A percentile compares a stretch with the other conserved stretches of the same genome.
Conservation (phyloP, 176 grass and related monocot genomes). For the Eleusine indica region DNA sequence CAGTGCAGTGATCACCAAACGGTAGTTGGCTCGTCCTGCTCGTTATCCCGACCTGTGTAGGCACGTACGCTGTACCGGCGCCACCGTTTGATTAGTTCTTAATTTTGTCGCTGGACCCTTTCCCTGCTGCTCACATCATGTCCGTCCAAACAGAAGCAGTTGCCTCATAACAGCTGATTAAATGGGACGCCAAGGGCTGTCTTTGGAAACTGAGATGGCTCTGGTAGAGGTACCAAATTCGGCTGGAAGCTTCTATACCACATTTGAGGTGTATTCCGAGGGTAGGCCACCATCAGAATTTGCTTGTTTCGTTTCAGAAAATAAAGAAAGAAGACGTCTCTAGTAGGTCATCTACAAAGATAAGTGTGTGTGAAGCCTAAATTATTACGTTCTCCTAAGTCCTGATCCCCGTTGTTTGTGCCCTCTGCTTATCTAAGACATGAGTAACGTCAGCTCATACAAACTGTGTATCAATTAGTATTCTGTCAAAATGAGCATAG, state of each 20-base stretch:
- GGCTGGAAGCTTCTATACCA: background rate
- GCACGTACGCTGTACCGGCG: background rate
- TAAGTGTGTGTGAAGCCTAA: too few relatives aligned
- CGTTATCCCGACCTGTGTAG: background rate
- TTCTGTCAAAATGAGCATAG: too few relatives aligned
- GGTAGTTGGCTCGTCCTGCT: constrained; percentile 17
- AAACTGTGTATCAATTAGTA: too few relatives aligned
- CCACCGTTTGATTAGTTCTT: background rate
- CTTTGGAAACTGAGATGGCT: constrained; percentile 10
- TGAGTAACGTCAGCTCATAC: too few relatives aligned
- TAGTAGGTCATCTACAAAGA: too few relatives aligned
- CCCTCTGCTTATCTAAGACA: too few relatives aligned
- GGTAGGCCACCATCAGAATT: background rate
- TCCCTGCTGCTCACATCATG: background rate
- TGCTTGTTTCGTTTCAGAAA: background rate
- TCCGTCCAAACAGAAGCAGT: constrained; percentile 10
- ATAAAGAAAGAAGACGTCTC: too few relatives aligned
- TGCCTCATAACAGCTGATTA: background rate
- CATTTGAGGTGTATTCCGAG: background rate
- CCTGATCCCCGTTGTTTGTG: too few relatives aligned
- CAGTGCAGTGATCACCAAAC: background rate
- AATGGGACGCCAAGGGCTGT: background rate
- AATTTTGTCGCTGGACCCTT: background rate
- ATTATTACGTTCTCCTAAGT: too few relatives aligned
- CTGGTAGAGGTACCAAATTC: too few relatives aligned